Evolutionary conservation across 352 stramenopile genomes (phyloP).

Genomic region (Pythium myriotylum): DNA sequence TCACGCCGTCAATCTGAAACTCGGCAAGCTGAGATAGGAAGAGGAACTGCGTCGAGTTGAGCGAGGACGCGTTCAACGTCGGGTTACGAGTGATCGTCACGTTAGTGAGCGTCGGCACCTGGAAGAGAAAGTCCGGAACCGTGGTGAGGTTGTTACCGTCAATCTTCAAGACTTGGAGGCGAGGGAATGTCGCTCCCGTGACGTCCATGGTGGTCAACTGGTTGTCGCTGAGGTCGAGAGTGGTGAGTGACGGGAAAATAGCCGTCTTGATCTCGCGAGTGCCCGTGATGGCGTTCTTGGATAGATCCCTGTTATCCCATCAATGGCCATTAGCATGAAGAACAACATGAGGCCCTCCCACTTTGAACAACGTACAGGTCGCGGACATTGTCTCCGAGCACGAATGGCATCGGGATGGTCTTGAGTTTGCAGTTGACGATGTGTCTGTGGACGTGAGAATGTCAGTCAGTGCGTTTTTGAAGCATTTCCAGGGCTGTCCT

Average conservation of each 20-base stretch:
- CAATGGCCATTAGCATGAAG: background rate
- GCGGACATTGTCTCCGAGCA: conserved; percentile 45
- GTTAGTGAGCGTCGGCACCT: conserved; percentile 47
- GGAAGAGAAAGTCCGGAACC: conserved; percentile 60
- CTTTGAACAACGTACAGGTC: conserved; percentile 56
- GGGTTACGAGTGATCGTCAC: conserved; percentile 54
- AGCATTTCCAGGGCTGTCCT: too few relatives aligned
- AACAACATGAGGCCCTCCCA: background rate
- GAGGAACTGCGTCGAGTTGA: conserved; percentile 51
- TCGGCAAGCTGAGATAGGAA: conserved; percentile 55
- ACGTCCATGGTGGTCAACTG: conserved; percentile 20
- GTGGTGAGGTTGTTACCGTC: conserved; percentile 48
- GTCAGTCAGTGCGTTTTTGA: background rate
- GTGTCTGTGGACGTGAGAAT: conserved; percentile 31
- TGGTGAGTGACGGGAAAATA: conserved; percentile 20
- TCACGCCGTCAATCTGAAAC: conserved; percentile 57
- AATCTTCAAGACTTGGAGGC: conserved; percentile 26
- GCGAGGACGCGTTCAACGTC: conserved; percentile 44
- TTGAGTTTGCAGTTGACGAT: conserved; percentile 74
- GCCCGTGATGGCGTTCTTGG: conserved; percentile 20
- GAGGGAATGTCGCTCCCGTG: conserved; percentile 18
- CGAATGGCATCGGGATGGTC: conserved; percentile 54
- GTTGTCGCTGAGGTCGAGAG: conserved; percentile 23
- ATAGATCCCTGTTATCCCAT: conserved; percentile 22
- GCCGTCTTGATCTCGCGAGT: conserved; percentile 1